These are phyloP conservation scores for Pythium sp. DNA, from an alignment of 352 stramenopile genomes.

Conservation along the genomic window DNA sequence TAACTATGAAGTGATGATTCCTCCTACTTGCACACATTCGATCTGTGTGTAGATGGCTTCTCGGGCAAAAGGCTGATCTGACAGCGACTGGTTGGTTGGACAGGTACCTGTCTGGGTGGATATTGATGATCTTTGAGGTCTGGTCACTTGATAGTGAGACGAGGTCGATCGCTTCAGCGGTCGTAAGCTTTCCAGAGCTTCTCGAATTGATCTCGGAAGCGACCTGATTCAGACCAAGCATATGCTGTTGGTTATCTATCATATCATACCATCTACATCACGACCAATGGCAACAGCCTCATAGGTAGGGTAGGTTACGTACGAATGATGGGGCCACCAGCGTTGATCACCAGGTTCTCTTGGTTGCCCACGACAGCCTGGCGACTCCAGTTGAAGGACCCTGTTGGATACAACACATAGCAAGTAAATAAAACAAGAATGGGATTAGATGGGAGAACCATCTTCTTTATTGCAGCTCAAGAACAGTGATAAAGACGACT, in stretches of 20 bases:
- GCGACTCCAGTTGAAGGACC: constrained; percentile 76
- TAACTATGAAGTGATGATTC: background rate
- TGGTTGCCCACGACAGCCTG: constrained; percentile 61
- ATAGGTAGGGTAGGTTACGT: constrained; percentile 6
- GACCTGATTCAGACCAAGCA: constrained; percentile 21
- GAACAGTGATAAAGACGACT: background rate
- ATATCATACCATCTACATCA: background rate
- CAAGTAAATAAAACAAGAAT: background rate
- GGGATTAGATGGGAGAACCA: background rate
- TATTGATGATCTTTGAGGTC: background rate
- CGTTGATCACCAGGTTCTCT: constrained; percentile 63
- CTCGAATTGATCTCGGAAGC: constrained; percentile 60
- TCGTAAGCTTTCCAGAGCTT: constrained; percentile 62
- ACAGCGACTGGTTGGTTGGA: background rate
- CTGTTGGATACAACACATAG: constrained; percentile 14
- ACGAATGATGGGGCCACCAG: constrained; percentile 52
- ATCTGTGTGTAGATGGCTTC: background rate
- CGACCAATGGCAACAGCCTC: too few relatives aligned
- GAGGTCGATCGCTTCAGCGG: constrained; percentile 18
- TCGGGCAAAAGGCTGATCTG: background rate
- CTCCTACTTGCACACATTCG: background rate
- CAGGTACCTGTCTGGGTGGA: background rate
- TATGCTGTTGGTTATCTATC: too few relatives aligned
- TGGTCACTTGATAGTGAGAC: background rate
- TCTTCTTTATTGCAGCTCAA: background rate